These are phyloP conservation scores for Sporobolomyces phaffii DNA, from an alignment of 768 basidiomycete genomes.

Conservation along the genomic window DNA sequence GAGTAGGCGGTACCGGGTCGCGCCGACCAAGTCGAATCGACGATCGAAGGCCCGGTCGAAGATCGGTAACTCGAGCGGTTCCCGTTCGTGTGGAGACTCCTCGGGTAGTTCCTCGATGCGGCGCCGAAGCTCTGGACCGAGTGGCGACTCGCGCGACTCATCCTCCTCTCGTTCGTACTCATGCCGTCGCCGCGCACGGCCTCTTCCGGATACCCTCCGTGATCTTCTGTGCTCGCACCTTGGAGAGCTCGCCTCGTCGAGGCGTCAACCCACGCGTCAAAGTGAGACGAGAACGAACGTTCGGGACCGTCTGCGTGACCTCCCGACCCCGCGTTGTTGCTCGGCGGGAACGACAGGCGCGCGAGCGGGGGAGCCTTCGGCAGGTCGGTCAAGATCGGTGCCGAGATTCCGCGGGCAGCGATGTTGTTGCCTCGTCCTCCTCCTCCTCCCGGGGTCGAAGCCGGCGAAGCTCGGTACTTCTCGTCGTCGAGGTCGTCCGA, in stretches of 20 bases:
- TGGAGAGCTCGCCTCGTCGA: background rate
- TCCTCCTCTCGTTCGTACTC: constrained; percentile 25
- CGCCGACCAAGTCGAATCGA: constrained; percentile 19
- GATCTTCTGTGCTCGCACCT: constrained; percentile 15
- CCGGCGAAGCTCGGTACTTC: background rate
- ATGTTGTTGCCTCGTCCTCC: background rate
- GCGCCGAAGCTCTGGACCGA: constrained; percentile 8
- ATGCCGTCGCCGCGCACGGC: constrained; percentile 9
- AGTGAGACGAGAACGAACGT: constrained; percentile 16
- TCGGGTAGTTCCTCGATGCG: background rate
- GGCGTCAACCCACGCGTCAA: constrained; percentile 16
- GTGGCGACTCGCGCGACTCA: constrained; percentile 8
- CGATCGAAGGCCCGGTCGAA: constrained; percentile 4
- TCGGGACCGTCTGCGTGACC: background rate
- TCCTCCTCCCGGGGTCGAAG: background rate
- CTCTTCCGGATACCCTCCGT: constrained; percentile 19
- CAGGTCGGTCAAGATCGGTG: constrained; percentile 11
- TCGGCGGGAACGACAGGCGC: constrained; percentile 14
- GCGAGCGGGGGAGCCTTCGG: constrained; percentile 15
- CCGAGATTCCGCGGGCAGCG: constrained; percentile 4
- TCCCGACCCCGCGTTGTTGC: background rate
- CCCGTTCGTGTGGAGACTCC: background rate
- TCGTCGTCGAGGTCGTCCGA: constrained; percentile 22
- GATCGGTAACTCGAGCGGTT: constrained; percentile 16
- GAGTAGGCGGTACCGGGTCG: constrained; percentile 15